Evolutionary conservation across 2,329 filamentous ascomycete genomes (phyloP).

Genomic region (Drechslerella dactyloides): DNA sequence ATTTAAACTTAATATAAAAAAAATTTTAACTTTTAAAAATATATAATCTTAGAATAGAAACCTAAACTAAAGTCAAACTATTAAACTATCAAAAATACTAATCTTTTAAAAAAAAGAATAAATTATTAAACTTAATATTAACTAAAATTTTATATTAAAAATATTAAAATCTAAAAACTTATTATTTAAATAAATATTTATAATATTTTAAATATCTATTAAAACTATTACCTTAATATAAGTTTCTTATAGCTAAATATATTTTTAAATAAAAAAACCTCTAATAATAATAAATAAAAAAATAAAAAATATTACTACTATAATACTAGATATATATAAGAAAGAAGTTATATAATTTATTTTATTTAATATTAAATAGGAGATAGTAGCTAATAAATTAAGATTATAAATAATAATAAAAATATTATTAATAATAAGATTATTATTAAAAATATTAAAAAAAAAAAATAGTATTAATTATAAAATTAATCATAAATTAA

Average conservation of each 20-base stretch:
- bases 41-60: background rate
- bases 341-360: background rate
- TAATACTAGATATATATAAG: background rate
- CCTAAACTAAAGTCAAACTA: background rate
- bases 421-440: conserved; percentile 1
- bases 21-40: conserved; percentile 9
- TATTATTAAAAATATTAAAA: background rate
- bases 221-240: background rate
- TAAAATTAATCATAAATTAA: background rate
- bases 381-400: background rate
- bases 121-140: conserved; percentile 5
- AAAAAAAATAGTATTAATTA: background rate
- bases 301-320: background rate
- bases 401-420: background rate
- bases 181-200: background rate
- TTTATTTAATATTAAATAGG: background rate
- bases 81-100: background rate
- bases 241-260: background rate
- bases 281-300: background rate
- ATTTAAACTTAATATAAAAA: conserved; percentile 3
- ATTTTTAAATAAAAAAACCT: background rate
- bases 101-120: background rate
- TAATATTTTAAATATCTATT: background rate
- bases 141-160: conserved; percentile 8
- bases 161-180: background rate